These are phyloP conservation scores for Pseudoneurospora amorphoporcata DNA, from an alignment of 495 filamentous ascomycete species.

Conservation along the genomic window DNA sequence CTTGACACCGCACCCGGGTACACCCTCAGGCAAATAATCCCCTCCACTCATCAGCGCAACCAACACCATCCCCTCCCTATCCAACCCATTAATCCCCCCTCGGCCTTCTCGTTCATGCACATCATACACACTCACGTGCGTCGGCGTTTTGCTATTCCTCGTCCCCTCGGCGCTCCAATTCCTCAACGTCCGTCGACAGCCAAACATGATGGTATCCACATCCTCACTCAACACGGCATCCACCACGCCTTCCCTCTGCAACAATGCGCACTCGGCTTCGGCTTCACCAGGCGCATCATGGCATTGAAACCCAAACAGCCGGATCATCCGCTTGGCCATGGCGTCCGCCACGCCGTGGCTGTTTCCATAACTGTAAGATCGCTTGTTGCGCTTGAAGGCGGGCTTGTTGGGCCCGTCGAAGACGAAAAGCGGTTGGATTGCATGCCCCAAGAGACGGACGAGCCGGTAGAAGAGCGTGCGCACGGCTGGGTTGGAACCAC, in stretches of 20 bases:
- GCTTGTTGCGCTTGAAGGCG: conserved; percentile 76
- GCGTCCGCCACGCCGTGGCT: conserved; percentile 35
- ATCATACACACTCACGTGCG: conserved; percentile 77
- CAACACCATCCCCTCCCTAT: conserved; percentile 83
- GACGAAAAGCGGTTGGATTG: conserved; percentile 84
- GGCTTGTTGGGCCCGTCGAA: conserved; percentile 92
- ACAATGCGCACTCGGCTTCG: conserved; percentile 86
- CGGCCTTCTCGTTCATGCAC: conserved; percentile 30
- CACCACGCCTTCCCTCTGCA: conserved; percentile 77
- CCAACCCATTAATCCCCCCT: conserved; percentile 46
- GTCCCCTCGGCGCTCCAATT: conserved; percentile 72
- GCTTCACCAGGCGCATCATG: conserved; percentile 92
- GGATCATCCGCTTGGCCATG: conserved; percentile 68
- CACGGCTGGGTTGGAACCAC: conserved; percentile 82
- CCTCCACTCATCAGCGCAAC: conserved; percentile 94
- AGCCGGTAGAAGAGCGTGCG: conserved; percentile 91
- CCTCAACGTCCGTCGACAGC: conserved; percentile 63
- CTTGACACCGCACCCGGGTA: conserved; percentile 79
- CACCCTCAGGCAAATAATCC: conserved; percentile 85
- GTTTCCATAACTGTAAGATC: conserved; percentile 35
- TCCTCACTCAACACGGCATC: conserved; percentile 96
- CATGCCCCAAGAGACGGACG: conserved; percentile 65
- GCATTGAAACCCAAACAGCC: conserved; percentile 72
- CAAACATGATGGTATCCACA: conserved; percentile 98
- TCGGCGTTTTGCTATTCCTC: conserved; percentile 55